Conservation (phyloP, 148 eudicot genomes). For the Cornus kousa region DNA sequence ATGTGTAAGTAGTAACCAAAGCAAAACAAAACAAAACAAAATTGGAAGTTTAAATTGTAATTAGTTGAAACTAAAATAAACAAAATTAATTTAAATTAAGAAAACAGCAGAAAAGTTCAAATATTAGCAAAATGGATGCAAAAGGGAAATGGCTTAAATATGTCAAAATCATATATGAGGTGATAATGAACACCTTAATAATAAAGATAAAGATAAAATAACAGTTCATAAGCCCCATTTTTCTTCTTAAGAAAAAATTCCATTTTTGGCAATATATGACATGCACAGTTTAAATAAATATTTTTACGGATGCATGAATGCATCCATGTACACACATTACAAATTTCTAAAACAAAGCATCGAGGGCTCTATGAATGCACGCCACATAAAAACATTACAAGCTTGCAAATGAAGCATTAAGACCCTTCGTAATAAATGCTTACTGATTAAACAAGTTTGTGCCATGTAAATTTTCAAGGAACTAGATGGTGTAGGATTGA, state of each 20-base stretch:
- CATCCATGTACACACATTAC: background rate
- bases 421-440: background rate
- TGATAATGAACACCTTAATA: too few relatives aligned
- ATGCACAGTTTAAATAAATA: background rate
- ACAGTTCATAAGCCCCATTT: background rate
- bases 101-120: too few relatives aligned
- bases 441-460: background rate
- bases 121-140: too few relatives aligned
- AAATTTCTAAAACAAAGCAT: background rate
- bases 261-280: background rate
- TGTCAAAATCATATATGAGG: background rate
- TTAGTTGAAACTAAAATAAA: too few relatives aligned
- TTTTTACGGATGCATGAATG: background rate
- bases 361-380: too few relatives aligned
- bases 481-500: background rate
- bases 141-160: background rate
- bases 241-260: too few relatives aligned
- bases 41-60: too few relatives aligned
- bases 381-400: background rate
- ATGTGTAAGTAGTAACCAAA: too few relatives aligned
- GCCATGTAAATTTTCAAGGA: background rate
- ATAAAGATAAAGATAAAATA: too few relatives aligned
- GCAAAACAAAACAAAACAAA: too few relatives aligned
- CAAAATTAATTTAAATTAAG: too few relatives aligned
- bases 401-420: background rate